phyloP scores from a whole-genome alignment of 495 filamentous ascomycete species.

The Podospora pseudoanserina region DNA sequence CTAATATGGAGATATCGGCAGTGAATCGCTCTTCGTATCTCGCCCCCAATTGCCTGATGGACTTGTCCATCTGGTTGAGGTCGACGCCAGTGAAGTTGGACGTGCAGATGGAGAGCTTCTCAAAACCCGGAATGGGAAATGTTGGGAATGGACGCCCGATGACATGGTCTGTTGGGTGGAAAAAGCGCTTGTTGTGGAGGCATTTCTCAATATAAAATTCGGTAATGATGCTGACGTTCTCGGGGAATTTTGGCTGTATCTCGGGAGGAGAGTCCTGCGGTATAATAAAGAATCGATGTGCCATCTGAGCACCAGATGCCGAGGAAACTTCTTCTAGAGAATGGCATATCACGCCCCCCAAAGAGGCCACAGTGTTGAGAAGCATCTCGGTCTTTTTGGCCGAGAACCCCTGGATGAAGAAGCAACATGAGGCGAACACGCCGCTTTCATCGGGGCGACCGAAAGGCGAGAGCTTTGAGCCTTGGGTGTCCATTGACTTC shows the following conservation, averaged over 20 bases:
- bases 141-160: constrained; percentile 69
- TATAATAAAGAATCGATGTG: constrained; percentile 47
- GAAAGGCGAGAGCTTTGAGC: constrained; percentile 30
- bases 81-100: constrained; percentile 83
- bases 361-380: constrained; percentile 39
- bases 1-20: constrained; percentile 59
- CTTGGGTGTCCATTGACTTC: constrained; percentile 26
- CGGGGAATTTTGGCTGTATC: constrained; percentile 37
- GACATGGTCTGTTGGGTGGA: constrained; percentile 65
- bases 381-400: constrained; percentile 42
- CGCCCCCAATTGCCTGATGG: constrained; percentile 71
- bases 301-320: constrained; percentile 24
- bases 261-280: constrained; percentile 43
- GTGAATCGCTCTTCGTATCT: constrained; percentile 73
- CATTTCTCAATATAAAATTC: constrained; percentile 94
- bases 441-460: constrained; percentile 24
- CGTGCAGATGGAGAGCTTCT: constrained; percentile 65
- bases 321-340: constrained; percentile 43
- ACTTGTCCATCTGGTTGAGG: constrained; percentile 74
- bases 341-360: constrained; percentile 43
- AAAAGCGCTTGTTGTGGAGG: constrained; percentile 65
- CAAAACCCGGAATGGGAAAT: constrained; percentile 67
- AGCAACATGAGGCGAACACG: constrained; percentile 54
- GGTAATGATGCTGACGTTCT: constrained; percentile 58
- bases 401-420: constrained; percentile 64